Evolutionary conservation across 176 grass and related monocot species (phyloP).

Genomic region (Hordeum vulgare): MorexV3_pseudomolecules_assembly NC_058521.1:302616-303115

Average conservation of each 20-base stretch:
- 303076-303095: conserved; percentile 47
- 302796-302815: conserved; percentile 88
- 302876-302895: conserved; percentile 73
- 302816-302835: conserved; percentile 81
- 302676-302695: conserved; percentile 86
- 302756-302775: conserved; percentile 68
- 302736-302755: conserved; percentile 82
- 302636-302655: conserved; percentile 61
- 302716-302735: conserved; percentile 67
- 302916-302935: conserved; percentile 58
- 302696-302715: conserved; percentile 89
- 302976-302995: conserved; percentile 37
- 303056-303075: conserved; percentile 37
- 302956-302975: conserved; percentile 56
- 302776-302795: conserved; percentile 62
- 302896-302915: conserved; percentile 81
- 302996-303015: conserved; percentile 31
- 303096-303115: conserved; percentile 36
- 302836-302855: conserved; percentile 77
- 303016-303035: conserved; percentile 27
- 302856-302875: conserved; percentile 79
- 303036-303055: conserved; percentile 35
- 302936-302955: conserved; percentile 34
- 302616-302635: conserved; percentile 71
- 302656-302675: conserved; percentile 86